A percentile compares a stretch with the other conserved stretches of the same genome.
Evolutionary conservation across 805 yeast species (phyloP).

Genomic region (Nematodospora valgi): DNA sequence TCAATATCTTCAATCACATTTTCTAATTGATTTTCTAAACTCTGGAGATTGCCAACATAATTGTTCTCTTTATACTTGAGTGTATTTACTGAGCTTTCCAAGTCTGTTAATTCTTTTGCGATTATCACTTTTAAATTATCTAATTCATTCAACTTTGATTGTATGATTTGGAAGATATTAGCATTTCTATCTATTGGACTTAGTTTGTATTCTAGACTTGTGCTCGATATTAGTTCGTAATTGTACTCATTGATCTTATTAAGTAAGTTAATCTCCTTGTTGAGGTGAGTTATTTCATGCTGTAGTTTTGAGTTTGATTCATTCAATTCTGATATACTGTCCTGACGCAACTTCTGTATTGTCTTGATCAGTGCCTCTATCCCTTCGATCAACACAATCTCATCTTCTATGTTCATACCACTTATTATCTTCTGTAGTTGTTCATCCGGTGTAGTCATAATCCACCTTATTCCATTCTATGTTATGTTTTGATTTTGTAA

Average conservation of each 20-base stretch:
- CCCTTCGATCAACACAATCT: conserved; percentile 42
- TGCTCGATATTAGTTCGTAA: conserved; percentile 13
- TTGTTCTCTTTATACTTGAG: conserved; percentile 32
- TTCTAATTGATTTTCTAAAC: conserved; percentile 27
- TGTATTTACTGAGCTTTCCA: conserved; percentile 40
- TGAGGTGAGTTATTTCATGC: conserved; percentile 10
- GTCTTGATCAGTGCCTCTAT: conserved; percentile 36
- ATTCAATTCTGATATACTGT: conserved; percentile 15
- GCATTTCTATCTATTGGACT: conserved; percentile 7
- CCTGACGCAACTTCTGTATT: conserved; percentile 25
- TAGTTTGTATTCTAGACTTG: not conserved
- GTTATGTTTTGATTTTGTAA: conserved; percentile 1
- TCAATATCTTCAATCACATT: conserved; percentile 25
- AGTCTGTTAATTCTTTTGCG: conserved; percentile 51
- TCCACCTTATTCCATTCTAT: not conserved
- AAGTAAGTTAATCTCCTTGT: conserved; percentile 17
- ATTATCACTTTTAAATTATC: conserved; percentile 48
- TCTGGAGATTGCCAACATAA: conserved; percentile 33
- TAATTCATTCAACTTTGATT: conserved; percentile 26
- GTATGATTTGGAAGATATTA: conserved; percentile 25
- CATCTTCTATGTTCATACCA: conserved; percentile 46
- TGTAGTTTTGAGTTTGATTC: conserved; percentile 9
- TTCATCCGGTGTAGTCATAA: conserved; percentile 9
- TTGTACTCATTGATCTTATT: conserved; percentile 20
- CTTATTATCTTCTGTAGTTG: conserved; percentile 10